phyloP scores from a whole-genome alignment of 108 stramenopile species.

The Nitzschia putrida region DNA sequence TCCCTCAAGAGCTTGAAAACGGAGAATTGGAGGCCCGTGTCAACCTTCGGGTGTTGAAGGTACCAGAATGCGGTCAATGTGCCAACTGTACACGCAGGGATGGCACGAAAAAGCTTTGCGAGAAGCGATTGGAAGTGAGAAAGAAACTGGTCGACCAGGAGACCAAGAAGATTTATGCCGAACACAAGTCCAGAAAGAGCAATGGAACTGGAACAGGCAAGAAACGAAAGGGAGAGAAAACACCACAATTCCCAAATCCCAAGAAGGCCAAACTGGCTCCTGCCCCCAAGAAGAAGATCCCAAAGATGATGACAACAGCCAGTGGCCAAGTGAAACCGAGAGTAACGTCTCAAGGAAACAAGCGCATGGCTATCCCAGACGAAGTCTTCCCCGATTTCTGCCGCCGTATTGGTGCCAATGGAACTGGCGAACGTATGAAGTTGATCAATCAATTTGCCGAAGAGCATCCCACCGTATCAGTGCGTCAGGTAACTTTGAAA shows the following conservation, averaged over 20 bases:
- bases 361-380: slow-evolving; percentile 81
- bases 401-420: slow-evolving; percentile 67
- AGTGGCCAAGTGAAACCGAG: slow-evolving; percentile 49
- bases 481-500: slow-evolving; percentile 79
- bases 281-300: slow-evolving; percentile 33
- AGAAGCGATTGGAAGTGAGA: slow-evolving; percentile 60
- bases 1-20: slow-evolving; percentile 51
- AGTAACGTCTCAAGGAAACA: slow-evolving; percentile 59
- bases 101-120: slow-evolving; percentile 53
- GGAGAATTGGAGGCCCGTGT: slow-evolving; percentile 79
- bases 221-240: slow-evolving; percentile 27
- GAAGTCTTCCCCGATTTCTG: slow-evolving; percentile 77
- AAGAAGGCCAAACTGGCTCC: slow-evolving; percentile 35
- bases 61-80: slow-evolving; percentile 85
- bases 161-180: slow-evolving; percentile 37
- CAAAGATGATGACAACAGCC: slow-evolving; percentile 43
- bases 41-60: slow-evolving; percentile 63
- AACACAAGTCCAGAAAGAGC: slow-evolving; percentile 24
- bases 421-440: slow-evolving; percentile 71
- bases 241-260: slow-evolving; percentile 1
- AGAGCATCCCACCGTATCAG: slow-evolving; percentile 76
- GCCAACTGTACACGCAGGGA: slow-evolving; percentile 59
- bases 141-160: slow-evolving; percentile 64
- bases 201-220: slow-evolving; percentile 19
- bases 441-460: slow-evolving; percentile 77